A percentile compares a stretch with the other conserved stretches of the same genome.
phyloP scores from a whole-genome alignment of 2,329 filamentous ascomycete species.

The Didymella glomerata region DNA sequence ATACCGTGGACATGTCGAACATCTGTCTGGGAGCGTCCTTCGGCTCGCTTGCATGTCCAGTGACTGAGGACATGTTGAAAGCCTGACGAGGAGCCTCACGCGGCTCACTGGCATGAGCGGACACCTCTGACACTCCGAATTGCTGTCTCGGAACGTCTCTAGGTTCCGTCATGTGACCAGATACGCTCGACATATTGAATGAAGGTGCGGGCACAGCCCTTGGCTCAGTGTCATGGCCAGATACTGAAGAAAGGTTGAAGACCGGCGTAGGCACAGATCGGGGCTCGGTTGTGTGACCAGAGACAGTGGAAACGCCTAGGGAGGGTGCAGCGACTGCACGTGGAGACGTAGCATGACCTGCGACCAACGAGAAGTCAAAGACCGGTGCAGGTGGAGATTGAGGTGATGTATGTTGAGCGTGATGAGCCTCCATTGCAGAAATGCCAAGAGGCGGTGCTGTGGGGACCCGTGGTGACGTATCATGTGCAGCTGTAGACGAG shows the following conservation, averaged over 20 bases:
- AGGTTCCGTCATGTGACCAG: constrained; percentile 39
- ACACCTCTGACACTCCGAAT: constrained; percentile 37
- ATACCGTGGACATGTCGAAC: constrained; percentile 35
- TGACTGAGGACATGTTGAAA: constrained; percentile 25
- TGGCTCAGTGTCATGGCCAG: constrained; percentile 36
- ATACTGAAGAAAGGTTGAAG: constrained; percentile 32
- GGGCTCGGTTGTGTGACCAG: constrained; percentile 38
- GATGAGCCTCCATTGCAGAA: constrained; percentile 34
- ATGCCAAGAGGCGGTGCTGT: constrained; percentile 23
- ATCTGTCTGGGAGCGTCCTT: constrained; percentile 27
- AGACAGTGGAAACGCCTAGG: constrained; percentile 31
- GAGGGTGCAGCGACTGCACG: constrained; percentile 22
- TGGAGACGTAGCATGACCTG: constrained; percentile 38
- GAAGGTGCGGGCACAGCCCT: constrained; percentile 24
- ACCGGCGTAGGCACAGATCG: constrained; percentile 23
- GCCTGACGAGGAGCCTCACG: constrained; percentile 21
- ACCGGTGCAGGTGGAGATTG: constrained; percentile 24
- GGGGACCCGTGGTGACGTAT: constrained; percentile 34
- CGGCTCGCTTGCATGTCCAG: constrained; percentile 26
- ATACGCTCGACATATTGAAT: constrained; percentile 36
- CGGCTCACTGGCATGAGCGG: constrained; percentile 33
- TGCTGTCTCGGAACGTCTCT: constrained; percentile 30
- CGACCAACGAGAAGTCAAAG: constrained; percentile 29
- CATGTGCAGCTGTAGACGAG: constrained; percentile 34
- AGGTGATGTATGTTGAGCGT: constrained; percentile 31